phyloP scores from a whole-genome alignment of 257 asterid species.

The Verbascum thapsus region DNA sequence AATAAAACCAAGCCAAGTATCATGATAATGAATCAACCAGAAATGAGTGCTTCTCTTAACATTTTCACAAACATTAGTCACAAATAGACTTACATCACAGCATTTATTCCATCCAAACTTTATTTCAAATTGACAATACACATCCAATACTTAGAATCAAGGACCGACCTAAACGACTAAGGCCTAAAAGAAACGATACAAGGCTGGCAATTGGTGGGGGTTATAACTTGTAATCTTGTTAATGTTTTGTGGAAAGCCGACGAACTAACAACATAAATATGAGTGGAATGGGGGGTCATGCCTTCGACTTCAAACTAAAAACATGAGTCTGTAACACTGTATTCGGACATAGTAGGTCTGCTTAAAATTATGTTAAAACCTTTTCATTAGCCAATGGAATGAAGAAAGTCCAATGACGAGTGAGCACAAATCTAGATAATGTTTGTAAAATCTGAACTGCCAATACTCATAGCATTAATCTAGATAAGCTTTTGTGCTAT shows the following conservation, averaged over 20 bases:
- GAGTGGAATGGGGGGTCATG: too few relatives aligned
- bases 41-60: conserved; percentile 14
- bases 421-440: neutral
- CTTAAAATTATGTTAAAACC: neutral
- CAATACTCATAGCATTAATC: neutral
- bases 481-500: too few relatives aligned
- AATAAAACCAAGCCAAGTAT: neutral
- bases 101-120: conserved; percentile 2
- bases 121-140: too few relatives aligned
- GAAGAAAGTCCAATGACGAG: neutral
- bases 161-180: too few relatives aligned
- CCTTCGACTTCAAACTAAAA: neutral
- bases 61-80: conserved; percentile 1
- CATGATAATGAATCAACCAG: conserved; percentile 5
- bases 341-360: neutral
- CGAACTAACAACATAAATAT: too few relatives aligned
- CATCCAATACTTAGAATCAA: too few relatives aligned
- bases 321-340: neutral
- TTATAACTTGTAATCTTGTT: too few relatives aligned
- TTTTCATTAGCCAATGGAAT: neutral
- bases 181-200: too few relatives aligned
- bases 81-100: neutral
- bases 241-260: too few relatives aligned
- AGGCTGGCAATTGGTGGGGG: too few relatives aligned
- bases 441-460: neutral